Evolutionary conservation across 140 eudicot genomes (phyloP), one percentile per base, ranked within the genome.

Genomic region (Oenanthe javanica): DNA sequence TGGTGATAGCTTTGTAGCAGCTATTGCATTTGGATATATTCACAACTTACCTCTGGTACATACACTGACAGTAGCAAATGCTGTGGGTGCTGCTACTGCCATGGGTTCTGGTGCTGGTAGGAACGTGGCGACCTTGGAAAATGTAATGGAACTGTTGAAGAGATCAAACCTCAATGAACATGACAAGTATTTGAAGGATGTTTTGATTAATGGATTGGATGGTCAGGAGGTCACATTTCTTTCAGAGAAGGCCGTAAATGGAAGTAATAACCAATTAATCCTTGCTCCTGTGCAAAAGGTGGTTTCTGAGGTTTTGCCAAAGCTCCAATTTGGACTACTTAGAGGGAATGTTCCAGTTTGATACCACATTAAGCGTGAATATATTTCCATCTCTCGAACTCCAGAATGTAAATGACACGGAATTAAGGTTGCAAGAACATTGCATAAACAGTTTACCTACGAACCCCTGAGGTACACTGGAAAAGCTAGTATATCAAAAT

Each of bases 51-150:
- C 97, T 5, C 82, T 85, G 86, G 89, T 89, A 23, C 69, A 88
- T 47, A 91, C 97, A 42, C 78, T 92, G 82, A 87, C 96, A 18
- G 61, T 93, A 9, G 98, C 99, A 76, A 93, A 95, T 79, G 99
- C 98, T 18, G 98, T 95, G 36, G 99, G 99, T 66, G 97, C 99
- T 74, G 97, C 99, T 75, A 95, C 99, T 36, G 99, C 99, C 77
- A 95, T 88, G 84, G 98, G 99, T 72, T 89, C 95, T 76, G 99
- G 99, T 81, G 99, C 99, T 51, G 99, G 99, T 51, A 89, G 99
- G 72, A 95, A 92, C 0, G 99, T 95, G 52, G 99, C 99, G 16
- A 79, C 85, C 9, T 78, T 86, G 74, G 84, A 82, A 54, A 85
- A 89, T 76, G 96, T 91, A 51, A 38, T 75, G 80, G 83, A 82